A percentile compares a stretch with the other conserved stretches of the same genome.
Evolutionary conservation across 2,329 filamentous ascomycete genomes (phyloP).

Genomic region (Fusarium marasasianum): DNA sequence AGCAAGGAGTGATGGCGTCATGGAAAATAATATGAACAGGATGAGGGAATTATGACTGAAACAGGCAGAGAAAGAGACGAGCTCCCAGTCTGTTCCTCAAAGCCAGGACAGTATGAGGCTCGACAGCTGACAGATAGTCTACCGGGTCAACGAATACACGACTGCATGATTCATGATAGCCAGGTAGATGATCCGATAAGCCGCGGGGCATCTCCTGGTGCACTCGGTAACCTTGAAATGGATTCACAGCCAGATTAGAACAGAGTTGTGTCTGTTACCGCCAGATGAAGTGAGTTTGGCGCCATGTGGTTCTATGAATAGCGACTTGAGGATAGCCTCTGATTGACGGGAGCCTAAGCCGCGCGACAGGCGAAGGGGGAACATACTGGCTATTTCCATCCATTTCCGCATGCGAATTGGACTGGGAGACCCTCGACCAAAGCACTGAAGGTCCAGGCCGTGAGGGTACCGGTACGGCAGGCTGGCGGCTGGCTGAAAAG

Average conservation of each 20-base stretch:
- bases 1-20: constrained; percentile 44
- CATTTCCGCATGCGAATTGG: background rate
- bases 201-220: background rate
- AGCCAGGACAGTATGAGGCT: background rate
- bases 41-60: background rate
- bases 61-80: background rate
- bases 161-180: background rate
- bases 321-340: background rate
- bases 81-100: background rate
- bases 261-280: background rate
- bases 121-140: background rate
- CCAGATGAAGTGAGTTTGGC: background rate
- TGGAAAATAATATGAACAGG: constrained; percentile 5
- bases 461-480: background rate
- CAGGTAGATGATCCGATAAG: background rate
- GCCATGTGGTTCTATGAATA: constrained; percentile 3
- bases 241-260: background rate
- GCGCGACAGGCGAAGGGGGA: background rate
- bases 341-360: background rate
- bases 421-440: background rate
- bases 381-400: background rate
- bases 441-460: background rate
- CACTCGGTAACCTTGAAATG: background rate
- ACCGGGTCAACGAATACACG: background rate
- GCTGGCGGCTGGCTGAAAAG: background rate